Evolutionary conservation across 2,329 filamentous ascomycete species (phyloP).

Genomic region (Colletotrichum shisoi): DNA sequence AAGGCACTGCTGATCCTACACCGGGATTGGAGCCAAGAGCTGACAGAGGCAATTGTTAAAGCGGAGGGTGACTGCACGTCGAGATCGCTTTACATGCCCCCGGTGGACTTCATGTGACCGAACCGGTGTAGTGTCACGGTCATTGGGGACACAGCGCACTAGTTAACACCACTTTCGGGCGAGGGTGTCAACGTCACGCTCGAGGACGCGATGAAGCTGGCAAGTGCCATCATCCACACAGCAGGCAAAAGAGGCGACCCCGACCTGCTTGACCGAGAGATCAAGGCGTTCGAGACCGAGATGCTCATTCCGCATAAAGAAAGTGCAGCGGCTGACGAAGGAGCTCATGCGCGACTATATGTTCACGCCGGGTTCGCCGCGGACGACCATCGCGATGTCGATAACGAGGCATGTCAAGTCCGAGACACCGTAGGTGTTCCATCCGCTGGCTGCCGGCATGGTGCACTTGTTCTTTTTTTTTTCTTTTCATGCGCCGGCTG

Average conservation of each 20-base stretch:
- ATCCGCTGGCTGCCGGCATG: constrained; percentile 45
- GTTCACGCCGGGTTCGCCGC: constrained; percentile 56
- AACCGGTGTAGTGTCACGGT: constrained; percentile 60
- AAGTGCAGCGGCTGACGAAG: constrained; percentile 53
- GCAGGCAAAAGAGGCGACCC: constrained; percentile 40
- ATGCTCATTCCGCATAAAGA: constrained; percentile 51
- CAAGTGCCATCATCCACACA: constrained; percentile 51
- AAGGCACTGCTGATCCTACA: constrained; percentile 50
- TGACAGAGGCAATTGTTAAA: constrained; percentile 54
- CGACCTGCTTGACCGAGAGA: constrained; percentile 47
- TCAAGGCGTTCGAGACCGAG: constrained; percentile 49
- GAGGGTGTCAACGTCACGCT: constrained; percentile 68
- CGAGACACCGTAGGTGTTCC: constrained; percentile 45
- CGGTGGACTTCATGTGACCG: constrained; percentile 58
- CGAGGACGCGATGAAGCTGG: constrained; percentile 61
- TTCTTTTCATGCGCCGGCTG: constrained; percentile 42
- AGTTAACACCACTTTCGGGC: constrained; percentile 66
- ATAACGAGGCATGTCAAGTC: constrained; percentile 48
- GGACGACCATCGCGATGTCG: constrained; percentile 52
- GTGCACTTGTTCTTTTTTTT: constrained; percentile 45
- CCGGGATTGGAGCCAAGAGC: constrained; percentile 53
- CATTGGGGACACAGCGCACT: constrained; percentile 67
- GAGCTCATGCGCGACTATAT: constrained; percentile 59
- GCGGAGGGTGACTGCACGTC: constrained; percentile 51
- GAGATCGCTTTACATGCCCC: constrained; percentile 62